Evolutionary conservation across 225 moss, liverwort and hornwort species (phyloP), one percentile per base, ranked within the genome.

Genomic region (Asterella californica): DNA sequence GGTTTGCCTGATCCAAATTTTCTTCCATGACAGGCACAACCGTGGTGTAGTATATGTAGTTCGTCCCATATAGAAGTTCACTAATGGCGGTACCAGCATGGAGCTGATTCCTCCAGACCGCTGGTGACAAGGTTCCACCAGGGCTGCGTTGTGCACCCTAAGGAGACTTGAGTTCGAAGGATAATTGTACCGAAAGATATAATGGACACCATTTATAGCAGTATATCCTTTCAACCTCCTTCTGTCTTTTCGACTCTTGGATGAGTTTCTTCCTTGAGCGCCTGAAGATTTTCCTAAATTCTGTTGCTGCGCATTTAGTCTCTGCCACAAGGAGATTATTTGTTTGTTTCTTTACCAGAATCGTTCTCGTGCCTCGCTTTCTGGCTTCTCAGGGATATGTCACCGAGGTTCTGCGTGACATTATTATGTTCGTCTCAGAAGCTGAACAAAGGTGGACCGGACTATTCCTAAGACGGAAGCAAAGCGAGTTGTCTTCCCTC

Each of bases 1-100:
- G 54, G 74, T 54, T 52, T 70, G 70, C 70, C 70, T 70, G 70
- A 15, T 10, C 33, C 37, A 67, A 70, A 70, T 45, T 70, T 45
- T 70, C 27, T 14, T 70, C 34, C 34, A 15, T 67, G 18, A 67
- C 67, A 67, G 72, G 21, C 36, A 63, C 69, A 27, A 72, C 22
- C 72, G 8, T n/a, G 17, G 3, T 72, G 48, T 72, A 72, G 47
- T 47, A 47, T 49, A 72, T 10, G 68, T 37, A 37, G 68, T 47
- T 46, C 22, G 38, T 45, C 10, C 69, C 34, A 36, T 67, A 29
- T 67, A 67, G 34, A 67, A 14, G 36, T 67, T 67, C 36, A 67
- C 67, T 15, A 6, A 70, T 72, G 42, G 22, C 14, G 21, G 46
- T 25, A 72, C 72, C 47, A 72, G 48, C 14, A 5, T 27, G 11